Conservation (phyloP, 257 asterid species). For the Penstemon newberryi region DNA sequence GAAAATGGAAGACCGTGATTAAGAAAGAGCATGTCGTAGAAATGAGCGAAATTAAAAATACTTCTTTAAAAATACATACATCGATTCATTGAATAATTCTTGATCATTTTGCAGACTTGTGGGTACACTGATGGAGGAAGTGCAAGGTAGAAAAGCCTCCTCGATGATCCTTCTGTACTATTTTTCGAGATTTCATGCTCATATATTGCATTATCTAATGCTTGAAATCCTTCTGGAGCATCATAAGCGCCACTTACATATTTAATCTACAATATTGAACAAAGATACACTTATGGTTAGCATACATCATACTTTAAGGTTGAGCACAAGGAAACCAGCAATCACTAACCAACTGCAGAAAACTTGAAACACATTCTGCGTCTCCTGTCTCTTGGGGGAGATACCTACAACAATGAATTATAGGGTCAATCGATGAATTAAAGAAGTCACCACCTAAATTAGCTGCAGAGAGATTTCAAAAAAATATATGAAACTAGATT, state of each 20-base stretch:
- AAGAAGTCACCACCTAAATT: neutral
- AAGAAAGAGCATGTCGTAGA: too few species aligned
- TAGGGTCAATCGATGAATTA: neutral
- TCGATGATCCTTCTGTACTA: constrained; percentile 62
- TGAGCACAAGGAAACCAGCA: constrained; percentile 1
- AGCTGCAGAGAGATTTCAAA: constrained; percentile 2
- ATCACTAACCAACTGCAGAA: constrained; percentile 84
- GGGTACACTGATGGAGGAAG: constrained; percentile 99
- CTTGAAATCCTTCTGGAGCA: constrained; percentile 80
- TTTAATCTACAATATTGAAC: constrained; percentile 59
- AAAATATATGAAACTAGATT: neutral
- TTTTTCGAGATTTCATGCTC: constrained; percentile 71
- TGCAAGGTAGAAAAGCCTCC: constrained; percentile 93
- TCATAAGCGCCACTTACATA: constrained; percentile 91
- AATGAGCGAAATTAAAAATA: too few species aligned
- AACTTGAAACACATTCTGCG: constrained; percentile 45
- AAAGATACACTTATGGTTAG: constrained; percentile 8
- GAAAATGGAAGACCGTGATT: too few species aligned
- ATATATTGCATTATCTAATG: constrained; percentile 67
- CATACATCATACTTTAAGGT: constrained; percentile 1
- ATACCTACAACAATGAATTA: constrained; percentile 50
- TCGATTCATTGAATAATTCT: constrained; percentile 60
- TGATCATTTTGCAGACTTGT: constrained; percentile 92
- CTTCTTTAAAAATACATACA: constrained; percentile 41
- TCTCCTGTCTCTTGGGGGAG: constrained; percentile 62